Conservation (phyloP, 768 basidiomycete genomes). For the Lactarius quietus region DNA sequence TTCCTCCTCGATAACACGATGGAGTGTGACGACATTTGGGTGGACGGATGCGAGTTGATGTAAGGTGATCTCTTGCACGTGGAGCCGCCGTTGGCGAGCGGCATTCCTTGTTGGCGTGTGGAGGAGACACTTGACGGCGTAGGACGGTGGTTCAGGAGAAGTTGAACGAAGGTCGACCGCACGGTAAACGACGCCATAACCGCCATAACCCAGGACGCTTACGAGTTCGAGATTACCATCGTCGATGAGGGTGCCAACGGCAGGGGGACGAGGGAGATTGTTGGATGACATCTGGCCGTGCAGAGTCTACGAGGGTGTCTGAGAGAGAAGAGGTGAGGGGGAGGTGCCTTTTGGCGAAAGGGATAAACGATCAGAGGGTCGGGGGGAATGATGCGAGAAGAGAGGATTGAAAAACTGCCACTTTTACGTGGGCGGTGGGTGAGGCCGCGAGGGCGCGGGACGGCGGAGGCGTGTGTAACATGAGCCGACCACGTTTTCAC, state of each 20-base stretch:
- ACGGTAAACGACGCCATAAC: constrained; percentile 94
- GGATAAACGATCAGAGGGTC: constrained; percentile 28
- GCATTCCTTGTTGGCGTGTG: constrained; percentile 47
- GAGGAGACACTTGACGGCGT: constrained; percentile 89
- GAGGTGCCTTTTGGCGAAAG: constrained; percentile 24
- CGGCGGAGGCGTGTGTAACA: constrained; percentile 35
- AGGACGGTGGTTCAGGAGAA: constrained; percentile 49
- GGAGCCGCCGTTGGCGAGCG: constrained; percentile 60
- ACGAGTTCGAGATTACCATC: constrained; percentile 76
- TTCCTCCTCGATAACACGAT: constrained; percentile 82
- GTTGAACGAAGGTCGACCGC: constrained; percentile 54
- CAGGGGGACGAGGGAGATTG: constrained; percentile 39
- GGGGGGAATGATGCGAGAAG: constrained; percentile 30
- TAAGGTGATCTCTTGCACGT: constrained; percentile 84
- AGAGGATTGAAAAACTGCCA: constrained; percentile 23
- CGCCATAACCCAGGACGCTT: constrained; percentile 86
- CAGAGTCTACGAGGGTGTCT: constrained; percentile 19
- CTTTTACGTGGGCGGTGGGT: constrained; percentile 34
- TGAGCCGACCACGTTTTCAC: constrained; percentile 33
- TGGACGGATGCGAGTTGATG: constrained; percentile 74
- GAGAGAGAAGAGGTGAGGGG: constrained; percentile 4
- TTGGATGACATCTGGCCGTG: constrained; percentile 33
- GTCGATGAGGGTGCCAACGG: constrained; percentile 80
- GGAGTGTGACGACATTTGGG: constrained; percentile 81
- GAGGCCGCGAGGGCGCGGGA: constrained; percentile 31